These are phyloP conservation scores for Colletotrichum liriopes DNA, from an alignment of 2,329 filamentous ascomycete species.

Conservation along the genomic window DNA sequence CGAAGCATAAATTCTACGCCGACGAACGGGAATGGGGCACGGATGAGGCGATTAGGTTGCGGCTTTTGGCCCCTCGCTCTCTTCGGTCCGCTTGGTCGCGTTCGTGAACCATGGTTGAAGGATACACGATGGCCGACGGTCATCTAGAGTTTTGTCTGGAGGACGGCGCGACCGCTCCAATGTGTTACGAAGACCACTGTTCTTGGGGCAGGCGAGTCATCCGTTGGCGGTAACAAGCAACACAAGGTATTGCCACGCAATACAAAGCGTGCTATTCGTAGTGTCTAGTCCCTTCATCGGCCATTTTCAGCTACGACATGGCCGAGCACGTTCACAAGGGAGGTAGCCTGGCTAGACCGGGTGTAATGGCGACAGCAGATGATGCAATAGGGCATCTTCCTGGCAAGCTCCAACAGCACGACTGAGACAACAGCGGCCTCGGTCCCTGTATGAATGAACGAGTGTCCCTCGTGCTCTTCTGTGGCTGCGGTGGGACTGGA, in stretches of 20 bases:
- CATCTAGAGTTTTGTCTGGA: neutral
- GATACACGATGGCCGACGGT: neutral
- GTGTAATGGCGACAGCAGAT: neutral
- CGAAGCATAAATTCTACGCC: slow-evolving; percentile 6
- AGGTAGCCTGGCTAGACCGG: neutral
- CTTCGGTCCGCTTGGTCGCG: slow-evolving; percentile 17
- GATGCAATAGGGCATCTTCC: slow-evolving; percentile 2
- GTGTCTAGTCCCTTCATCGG: slow-evolving; percentile 16
- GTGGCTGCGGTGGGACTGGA: slow-evolving; percentile 16
- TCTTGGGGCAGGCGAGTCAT: neutral
- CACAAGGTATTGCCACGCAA: neutral
- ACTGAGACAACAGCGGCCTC: slow-evolving; percentile 25
- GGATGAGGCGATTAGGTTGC: slow-evolving; percentile 24
- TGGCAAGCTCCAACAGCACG: neutral
- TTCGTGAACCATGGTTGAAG: neutral
- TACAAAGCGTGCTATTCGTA: neutral
- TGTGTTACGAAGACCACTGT: neutral
- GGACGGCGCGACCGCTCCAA: neutral
- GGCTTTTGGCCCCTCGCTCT: neutral
- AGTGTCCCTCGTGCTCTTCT: neutral
- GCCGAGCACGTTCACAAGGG: slow-evolving; percentile 2
- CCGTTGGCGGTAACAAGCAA: neutral
- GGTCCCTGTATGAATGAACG: neutral
- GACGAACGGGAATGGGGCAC: slow-evolving; percentile 3
- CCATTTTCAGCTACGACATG: neutral